These are phyloP conservation scores for Moesziomyces aphidis DNA, from an alignment of 1,284 basidiomycete genomes.

Conservation along the genomic window DNA sequence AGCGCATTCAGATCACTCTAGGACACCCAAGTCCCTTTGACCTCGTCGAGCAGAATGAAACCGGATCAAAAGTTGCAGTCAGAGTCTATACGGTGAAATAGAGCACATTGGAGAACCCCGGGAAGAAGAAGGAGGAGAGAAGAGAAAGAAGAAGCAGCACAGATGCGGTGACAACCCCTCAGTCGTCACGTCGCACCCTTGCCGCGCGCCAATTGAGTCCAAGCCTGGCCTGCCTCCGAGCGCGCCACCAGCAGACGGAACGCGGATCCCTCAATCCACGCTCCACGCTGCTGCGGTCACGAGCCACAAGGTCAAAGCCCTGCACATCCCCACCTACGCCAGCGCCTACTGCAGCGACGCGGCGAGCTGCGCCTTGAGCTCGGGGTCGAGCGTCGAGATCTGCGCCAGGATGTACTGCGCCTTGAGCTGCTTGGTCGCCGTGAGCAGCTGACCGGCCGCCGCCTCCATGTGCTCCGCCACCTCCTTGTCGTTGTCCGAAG, in stretches of 20 bases:
- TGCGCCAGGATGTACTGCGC: conserved; percentile 57
- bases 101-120: conserved; percentile 8
- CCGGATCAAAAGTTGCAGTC: conserved; percentile 14
- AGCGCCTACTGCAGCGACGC: conserved; percentile 32
- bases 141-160: not conserved
- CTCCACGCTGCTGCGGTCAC: not conserved
- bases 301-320: too few species aligned
- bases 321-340: not conserved
- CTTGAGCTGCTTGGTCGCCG: conserved; percentile 53
- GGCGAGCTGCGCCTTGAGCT: conserved; percentile 44
- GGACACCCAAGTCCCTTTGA: too few species aligned
- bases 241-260: too few species aligned
- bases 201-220: too few species aligned
- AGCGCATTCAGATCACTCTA: too few species aligned
- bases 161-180: conserved; percentile 25
- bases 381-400: conserved; percentile 61
- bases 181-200: conserved; percentile 12
- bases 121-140: conserved; percentile 4
- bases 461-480: conserved; percentile 62
- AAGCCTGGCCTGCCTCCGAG: too few species aligned
- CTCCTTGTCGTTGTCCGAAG: conserved; percentile 56
- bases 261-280: conserved; percentile 41
- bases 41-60: too few species aligned
- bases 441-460: conserved; percentile 44
- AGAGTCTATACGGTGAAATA: conserved; percentile 39